phyloP scores from a whole-genome alignment of 192 early-diverging fungal genomes.

The Dissophora globulifera region DNA sequence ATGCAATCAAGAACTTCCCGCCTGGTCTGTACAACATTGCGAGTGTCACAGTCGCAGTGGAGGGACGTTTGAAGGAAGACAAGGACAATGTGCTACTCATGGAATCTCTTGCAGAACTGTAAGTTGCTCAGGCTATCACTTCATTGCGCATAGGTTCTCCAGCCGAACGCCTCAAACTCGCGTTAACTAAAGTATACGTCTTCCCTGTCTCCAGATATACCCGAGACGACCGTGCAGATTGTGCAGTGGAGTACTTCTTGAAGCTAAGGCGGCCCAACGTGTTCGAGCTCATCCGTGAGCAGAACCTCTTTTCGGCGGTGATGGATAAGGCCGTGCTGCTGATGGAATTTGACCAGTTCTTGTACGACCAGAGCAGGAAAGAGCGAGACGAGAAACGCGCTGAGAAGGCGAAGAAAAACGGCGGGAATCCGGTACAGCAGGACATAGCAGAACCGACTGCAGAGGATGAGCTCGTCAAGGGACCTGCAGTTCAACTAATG shows the following conservation, averaged over 20 bases:
- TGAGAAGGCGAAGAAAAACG: conserved; percentile 6
- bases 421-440: background rate
- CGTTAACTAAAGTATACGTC: too few relatives aligned
- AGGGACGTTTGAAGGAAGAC: conserved; percentile 70
- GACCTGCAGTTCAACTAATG: conserved; percentile 81
- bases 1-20: conserved; percentile 84
- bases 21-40: conserved; percentile 76
- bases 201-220: conserved; percentile 75
- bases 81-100: conserved; percentile 69
- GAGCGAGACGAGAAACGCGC: conserved; percentile 35
- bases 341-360: conserved; percentile 84
- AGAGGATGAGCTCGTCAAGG: conserved; percentile 55
- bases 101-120: conserved; percentile 81
- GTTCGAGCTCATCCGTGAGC: conserved; percentile 77
- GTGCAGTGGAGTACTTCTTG: conserved; percentile 85
- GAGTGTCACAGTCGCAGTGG: conserved; percentile 80
- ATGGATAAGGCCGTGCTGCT: conserved; percentile 82
- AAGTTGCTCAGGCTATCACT: conserved; percentile 35
- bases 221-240: conserved; percentile 75
- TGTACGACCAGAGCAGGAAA: conserved; percentile 57
- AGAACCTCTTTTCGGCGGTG: conserved; percentile 86
- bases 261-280: conserved; percentile 74
- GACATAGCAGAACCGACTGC: background rate
- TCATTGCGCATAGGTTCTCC: too few relatives aligned
- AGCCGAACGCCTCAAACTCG: too few relatives aligned